Evolutionary conservation across 345 rosid genomes (phyloP), one percentile per base, ranked within the genome.

Genomic region (Hibiscus tridactylites): DNA sequence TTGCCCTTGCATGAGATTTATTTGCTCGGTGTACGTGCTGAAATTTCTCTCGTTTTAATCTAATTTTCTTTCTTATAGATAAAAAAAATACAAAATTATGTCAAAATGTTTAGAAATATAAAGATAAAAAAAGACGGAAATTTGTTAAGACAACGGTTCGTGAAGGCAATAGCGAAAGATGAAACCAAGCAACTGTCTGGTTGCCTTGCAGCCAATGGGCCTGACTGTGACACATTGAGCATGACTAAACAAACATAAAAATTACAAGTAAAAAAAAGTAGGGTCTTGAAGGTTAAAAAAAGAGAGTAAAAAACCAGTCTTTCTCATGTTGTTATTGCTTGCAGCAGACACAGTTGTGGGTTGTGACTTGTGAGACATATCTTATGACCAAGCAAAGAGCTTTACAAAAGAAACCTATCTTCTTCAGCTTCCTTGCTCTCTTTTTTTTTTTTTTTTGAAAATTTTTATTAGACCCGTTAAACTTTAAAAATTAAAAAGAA

Each of bases 231-330:
- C 50, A 46, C 50, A 46, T 46, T 81, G 83, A 84, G 87, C 85
- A 86, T 86, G 85, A 84, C 83, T 68, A 71, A 79, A 75, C 76
- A 68, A 76, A 37, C 50, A 64, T 73, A 56, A 85, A 65, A 83
- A 79, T 75, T 78, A 9, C 5, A 9, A 62, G 39, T n/a, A 64
- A 21, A 16, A 19, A 39, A 44, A 77, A 54, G 70, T 37, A 73
- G 78, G 81, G 76, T 81, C 16, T 69, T 50, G 53, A 42, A 74
- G 75, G 74, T 81, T 86, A 80, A 77, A 76, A 79, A 64, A 60
- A 54, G 59, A 71, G 77, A 80, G 77, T 75, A 73, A 49, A 73
- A 74, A 65, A 26, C 68, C 17, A 11, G 3, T 42, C 63, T 77
- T 33, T 58, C 54, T 19, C 65, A 26, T 46, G 50, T 10, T 46